These are phyloP conservation scores for Aphanocladium album DNA, from an alignment of 2,329 filamentous ascomycete species.

Conservation along the genomic window DNA sequence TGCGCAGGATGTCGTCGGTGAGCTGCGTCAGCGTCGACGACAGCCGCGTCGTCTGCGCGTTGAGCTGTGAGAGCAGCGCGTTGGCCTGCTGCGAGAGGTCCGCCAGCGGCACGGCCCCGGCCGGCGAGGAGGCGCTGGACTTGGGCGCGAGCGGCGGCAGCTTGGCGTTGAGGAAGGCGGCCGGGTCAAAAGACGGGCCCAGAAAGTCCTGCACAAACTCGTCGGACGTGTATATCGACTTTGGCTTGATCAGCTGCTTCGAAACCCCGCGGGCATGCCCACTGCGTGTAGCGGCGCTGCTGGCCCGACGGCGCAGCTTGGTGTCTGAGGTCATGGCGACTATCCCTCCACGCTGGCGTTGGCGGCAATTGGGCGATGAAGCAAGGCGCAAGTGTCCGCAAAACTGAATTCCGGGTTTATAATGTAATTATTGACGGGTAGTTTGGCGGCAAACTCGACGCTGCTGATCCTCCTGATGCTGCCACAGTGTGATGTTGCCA, in stretches of 20 bases:
- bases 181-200: conserved; percentile 71
- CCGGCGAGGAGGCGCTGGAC: conserved; percentile 21
- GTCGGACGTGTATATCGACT: conserved; percentile 63
- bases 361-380: not conserved
- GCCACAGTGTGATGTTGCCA: conserved; percentile 4
- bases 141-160: conserved; percentile 62
- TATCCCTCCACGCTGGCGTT: not conserved
- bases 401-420: not conserved
- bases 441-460: not conserved
- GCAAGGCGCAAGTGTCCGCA: not conserved
- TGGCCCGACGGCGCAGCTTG: conserved; percentile 37
- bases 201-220: conserved; percentile 71
- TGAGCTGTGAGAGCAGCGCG: conserved; percentile 78
- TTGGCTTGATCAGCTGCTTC: conserved; percentile 37
- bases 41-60: conserved; percentile 78
- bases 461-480: not conserved
- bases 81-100: conserved; percentile 79
- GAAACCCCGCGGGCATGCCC: conserved; percentile 38
- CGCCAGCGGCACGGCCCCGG: conserved; percentile 55
- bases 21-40: conserved; percentile 79
- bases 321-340: conserved; percentile 26
- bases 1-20: conserved; percentile 90
- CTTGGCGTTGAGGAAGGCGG: conserved; percentile 75
- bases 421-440: not conserved
- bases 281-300: conserved; percentile 39